Evolutionary conservation across 1,284 basidiomycete genomes (phyloP), one percentile per base, ranked within the genome.

Genomic region (Papiliotrema nemorosa): DNA sequence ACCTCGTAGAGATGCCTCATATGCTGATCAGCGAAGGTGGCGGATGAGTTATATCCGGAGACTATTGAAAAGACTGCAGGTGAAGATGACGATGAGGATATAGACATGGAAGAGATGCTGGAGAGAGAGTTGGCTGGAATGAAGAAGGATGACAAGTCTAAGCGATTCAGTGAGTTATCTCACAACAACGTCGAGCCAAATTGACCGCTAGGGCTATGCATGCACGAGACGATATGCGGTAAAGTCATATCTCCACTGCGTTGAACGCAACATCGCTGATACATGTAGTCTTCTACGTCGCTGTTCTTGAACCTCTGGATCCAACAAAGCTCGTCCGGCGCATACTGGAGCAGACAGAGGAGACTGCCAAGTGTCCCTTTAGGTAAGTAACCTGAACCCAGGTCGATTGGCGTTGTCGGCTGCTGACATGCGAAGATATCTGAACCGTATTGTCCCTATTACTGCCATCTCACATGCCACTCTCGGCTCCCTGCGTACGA

Each of bases 31-130:
- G 27, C 18, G 7, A 22, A 64, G 58, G 54, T 70, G 2, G 69
- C 63, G 18, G 70, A 73, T 51, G 68, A 64, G 50, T 53, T 73
- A 20, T 71, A 73, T 44, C 69, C 67, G 12, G 66, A 67, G 21
- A 66, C 62, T 1, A 48, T 37, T 14, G 57, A 56, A 14, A 50
- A 51, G 13, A n/a, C n/a, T n/a, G n/a, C n/a, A n/a, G 59, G 46
- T 7, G 62, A 50, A 18, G 55, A 44, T 3, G 59, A 57, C 9
- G 62, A 57, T 20, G 64, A 60, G 13, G 66, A 67, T 31, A 41
- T 57, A 3, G 69, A 71, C 44, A 55, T 72, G 24, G 70, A 73
- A 50, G 63, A 59, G 33, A 57, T 65, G 61, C 54, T 73, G 24
- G 59, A 71, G 56, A 51, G 51, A 41, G 70, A 73, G 53, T 50